Evolutionary conservation across 768 basidiomycete species (phyloP).

Genomic region (Amanita rubescens): DNA sequence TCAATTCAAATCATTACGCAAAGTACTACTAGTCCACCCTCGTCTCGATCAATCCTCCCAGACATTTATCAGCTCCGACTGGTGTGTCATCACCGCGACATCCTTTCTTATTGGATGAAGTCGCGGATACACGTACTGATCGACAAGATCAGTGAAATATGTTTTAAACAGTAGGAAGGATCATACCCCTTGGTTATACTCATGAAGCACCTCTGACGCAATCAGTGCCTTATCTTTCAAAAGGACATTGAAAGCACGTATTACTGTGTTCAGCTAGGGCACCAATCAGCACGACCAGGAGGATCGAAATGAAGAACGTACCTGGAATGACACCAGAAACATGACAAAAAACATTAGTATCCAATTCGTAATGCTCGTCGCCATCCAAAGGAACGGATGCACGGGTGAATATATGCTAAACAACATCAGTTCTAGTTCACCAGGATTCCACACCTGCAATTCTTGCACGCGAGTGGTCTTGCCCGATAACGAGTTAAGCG

Average conservation of each 20-base stretch:
- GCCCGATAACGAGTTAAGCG: conserved; percentile 27
- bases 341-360: conserved; percentile 63
- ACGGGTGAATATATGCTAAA: conserved; percentile 76
- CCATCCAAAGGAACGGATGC: conserved; percentile 68
- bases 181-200: conserved; percentile 73
- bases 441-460: conserved; percentile 73
- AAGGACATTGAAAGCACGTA: conserved; percentile 50
- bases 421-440: conserved; percentile 59
- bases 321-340: conserved; percentile 60
- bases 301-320: conserved; percentile 22
- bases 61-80: conserved; percentile 65
- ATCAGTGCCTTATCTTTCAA: conserved; percentile 72
- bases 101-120: conserved; percentile 70
- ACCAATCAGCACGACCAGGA: neutral
- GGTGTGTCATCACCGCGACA: conserved; percentile 79
- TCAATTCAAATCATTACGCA: neutral
- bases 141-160: neutral
- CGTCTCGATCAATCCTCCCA: conserved; percentile 40
- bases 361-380: conserved; percentile 68
- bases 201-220: conserved; percentile 73
- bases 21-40: too few relatives aligned
- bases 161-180: neutral
- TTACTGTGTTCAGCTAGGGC: conserved; percentile 40
- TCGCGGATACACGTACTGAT: conserved; percentile 78
- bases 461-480: conserved; percentile 59